Evolutionary conservation across 225 moss, liverwort and hornwort genomes (phyloP).

Genomic region (Rhytidiadelphus loreus): DNA sequence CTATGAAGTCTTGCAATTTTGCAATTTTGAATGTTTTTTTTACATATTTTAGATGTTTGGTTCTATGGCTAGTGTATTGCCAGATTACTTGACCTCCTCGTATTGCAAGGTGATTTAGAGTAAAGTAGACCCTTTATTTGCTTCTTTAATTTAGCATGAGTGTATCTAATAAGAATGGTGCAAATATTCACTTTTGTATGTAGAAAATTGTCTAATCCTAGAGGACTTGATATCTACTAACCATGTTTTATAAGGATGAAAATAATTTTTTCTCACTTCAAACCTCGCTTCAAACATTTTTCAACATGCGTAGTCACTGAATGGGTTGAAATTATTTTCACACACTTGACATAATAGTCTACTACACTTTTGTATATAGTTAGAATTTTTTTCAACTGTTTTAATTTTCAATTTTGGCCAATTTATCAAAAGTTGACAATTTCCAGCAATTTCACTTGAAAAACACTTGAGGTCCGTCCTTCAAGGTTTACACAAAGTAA

Average conservation of each 20-base stretch:
- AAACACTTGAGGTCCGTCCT: fast-evolving
- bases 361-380: neutral
- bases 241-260: fast-evolving
- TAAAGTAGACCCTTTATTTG: neutral
- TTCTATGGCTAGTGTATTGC: neutral
- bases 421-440: neutral
- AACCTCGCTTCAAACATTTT: neutral
- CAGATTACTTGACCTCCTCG: fast-evolving
- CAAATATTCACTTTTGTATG: neutral
- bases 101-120: neutral
- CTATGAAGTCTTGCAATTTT: too few species aligned
- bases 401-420: neutral
- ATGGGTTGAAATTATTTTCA: neutral
- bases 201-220: neutral
- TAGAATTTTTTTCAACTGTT: too few species aligned
- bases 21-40: neutral
- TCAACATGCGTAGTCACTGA: neutral
- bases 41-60: neutral
- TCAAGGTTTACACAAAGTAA: too few species aligned
- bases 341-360: neutral
- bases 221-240: fast-evolving
- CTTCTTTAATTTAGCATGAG: neutral
- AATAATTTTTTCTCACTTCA: neutral
- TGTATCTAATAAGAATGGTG: neutral
- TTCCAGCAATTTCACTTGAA: neutral